phyloP scores from a whole-genome alignment of 257 asterid genomes.

The Solanum piurae region DNA sequence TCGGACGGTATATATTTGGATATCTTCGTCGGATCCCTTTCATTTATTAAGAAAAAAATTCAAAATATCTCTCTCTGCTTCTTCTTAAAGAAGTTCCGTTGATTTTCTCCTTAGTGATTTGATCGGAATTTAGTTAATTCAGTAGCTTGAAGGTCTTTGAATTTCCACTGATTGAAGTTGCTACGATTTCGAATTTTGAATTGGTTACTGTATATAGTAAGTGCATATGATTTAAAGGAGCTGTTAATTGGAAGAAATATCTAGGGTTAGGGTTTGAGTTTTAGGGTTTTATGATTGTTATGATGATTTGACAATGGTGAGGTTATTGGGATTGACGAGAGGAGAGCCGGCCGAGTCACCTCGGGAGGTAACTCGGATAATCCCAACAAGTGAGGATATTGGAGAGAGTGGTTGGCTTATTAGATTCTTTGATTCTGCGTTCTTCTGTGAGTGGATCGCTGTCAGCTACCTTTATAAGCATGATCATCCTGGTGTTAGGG shows the following conservation, averaged over 20 bases:
- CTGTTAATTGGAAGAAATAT: slow-evolving; percentile 6
- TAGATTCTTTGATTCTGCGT: slow-evolving; percentile 79
- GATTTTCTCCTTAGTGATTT: neutral
- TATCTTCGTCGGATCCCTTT: neutral
- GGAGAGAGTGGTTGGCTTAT: slow-evolving; percentile 96
- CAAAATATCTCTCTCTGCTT: neutral
- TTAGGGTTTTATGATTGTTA: slow-evolving; percentile 26
- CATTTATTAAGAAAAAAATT: neutral
- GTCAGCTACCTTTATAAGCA: slow-evolving; percentile 93
- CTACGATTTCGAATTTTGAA: neutral
- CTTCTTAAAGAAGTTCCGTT: neutral
- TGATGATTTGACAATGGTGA: slow-evolving; percentile 61
- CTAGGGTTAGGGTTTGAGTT: slow-evolving; percentile 14
- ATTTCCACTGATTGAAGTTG: neutral
- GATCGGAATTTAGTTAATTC: neutral
- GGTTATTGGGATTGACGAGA: slow-evolving; percentile 70
- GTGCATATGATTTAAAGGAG: slow-evolving; percentile 20
- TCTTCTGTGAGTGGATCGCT: slow-evolving; percentile 96
- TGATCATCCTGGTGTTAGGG: slow-evolving; percentile 85
- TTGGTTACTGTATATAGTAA: neutral
- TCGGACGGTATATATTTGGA: neutral
- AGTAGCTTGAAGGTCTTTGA: neutral
- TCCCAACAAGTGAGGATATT: slow-evolving; percentile 68
- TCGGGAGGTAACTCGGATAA: slow-evolving; percentile 84
- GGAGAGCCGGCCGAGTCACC: slow-evolving; percentile 72